Conservation (phyloP, 805 yeast species). For the Hanseniaspora nectarophila region DNA sequence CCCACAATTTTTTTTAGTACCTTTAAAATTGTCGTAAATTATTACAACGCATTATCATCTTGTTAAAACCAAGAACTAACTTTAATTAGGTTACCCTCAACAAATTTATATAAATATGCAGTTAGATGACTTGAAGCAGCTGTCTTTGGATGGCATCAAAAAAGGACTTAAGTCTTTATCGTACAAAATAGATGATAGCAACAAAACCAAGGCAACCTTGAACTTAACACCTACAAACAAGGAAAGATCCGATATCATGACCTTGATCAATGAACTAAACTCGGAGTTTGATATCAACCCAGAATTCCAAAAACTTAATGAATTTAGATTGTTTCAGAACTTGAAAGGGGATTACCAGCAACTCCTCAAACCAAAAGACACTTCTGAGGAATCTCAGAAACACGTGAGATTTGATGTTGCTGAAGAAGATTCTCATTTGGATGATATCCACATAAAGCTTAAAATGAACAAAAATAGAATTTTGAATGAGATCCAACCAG, state of each 20-base stretch:
- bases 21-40: too few relatives aligned
- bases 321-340: neutral
- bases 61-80: too few relatives aligned
- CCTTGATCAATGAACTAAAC: neutral
- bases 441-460: conserved; percentile 3
- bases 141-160: neutral
- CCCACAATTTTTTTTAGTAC: too few relatives aligned
- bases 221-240: neutral
- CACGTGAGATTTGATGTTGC: conserved; percentile 11
- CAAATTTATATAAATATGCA: neutral
- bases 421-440: conserved; percentile 5
- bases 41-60: too few relatives aligned
- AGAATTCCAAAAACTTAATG: neutral
- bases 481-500: conserved; percentile 9
- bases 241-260: neutral
- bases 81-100: too few relatives aligned
- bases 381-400: neutral
- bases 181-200: neutral
- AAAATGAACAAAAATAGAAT: conserved; percentile 3
- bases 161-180: neutral
- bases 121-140: neutral
- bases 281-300: neutral
- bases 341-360: neutral
- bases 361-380: neutral
- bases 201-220: neutral